Evolutionary conservation across 306 rosid species (phyloP).

Genomic region (Abrus precatorius): DNA sequence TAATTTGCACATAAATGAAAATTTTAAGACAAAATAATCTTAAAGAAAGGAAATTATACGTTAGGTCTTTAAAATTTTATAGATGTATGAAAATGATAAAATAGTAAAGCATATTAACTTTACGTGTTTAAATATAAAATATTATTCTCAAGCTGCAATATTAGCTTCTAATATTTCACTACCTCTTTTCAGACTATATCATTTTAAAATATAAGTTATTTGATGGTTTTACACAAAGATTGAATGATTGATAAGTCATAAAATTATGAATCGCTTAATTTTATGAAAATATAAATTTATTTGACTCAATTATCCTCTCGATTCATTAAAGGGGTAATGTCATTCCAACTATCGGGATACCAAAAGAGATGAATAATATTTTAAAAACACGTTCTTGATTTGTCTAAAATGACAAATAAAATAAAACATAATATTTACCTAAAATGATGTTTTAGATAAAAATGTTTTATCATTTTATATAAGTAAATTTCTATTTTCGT

Average conservation of each 20-base stretch:
- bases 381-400: too few species aligned
- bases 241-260: not conserved
- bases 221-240: not conserved
- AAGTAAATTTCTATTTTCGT: too few species aligned
- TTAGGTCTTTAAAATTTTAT: not conserved
- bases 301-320: too few species aligned
- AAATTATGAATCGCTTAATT: not conserved
- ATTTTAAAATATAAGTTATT: not conserved
- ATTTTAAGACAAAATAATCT: not conserved
- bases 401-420: too few species aligned
- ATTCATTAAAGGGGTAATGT: too few species aligned
- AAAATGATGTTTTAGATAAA: too few species aligned
- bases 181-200: not conserved
- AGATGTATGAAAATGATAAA: not conserved
- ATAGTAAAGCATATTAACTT: not conserved
- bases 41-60: not conserved
- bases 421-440: too few species aligned
- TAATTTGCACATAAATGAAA: not conserved
- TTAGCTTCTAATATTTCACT: not conserved
- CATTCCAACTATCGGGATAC: too few species aligned
- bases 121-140: not conserved
- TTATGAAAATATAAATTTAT: too few species aligned
- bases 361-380: too few species aligned
- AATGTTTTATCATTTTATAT: too few species aligned
- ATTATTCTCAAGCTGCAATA: not conserved